A percentile compares a stretch with the other conserved stretches of the same genome.
Conservation (phyloP, 106 monocot genomes). For the Hemerocallis citrina region DNA sequence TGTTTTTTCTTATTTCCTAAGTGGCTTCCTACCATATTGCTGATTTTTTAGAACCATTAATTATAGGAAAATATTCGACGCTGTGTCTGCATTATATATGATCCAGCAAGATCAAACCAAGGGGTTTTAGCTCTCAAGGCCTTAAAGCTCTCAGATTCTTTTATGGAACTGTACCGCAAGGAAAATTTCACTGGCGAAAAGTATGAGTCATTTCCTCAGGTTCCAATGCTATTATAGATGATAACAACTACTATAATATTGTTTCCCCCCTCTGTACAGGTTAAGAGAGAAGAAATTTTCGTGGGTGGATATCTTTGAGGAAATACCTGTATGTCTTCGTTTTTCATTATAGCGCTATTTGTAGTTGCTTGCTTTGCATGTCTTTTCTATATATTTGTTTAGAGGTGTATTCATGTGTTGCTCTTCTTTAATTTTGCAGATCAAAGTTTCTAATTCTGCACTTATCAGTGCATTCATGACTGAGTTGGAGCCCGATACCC, state of each 20-base stretch:
- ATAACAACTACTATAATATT: neutral
- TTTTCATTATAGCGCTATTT: neutral
- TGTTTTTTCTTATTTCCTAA: no score
- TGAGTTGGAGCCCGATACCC: constrained; percentile 83
- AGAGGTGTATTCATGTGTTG: neutral
- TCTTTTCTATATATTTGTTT: neutral
- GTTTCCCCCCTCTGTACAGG: constrained; percentile 29
- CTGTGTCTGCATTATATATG: constrained; percentile 97
- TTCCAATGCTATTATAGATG: neutral
- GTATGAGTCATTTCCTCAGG: constrained; percentile 26
- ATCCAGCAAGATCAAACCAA: constrained; percentile 73
- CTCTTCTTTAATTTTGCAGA: constrained; percentile 27
- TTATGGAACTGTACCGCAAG: constrained; percentile 69
- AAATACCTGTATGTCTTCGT: constrained; percentile 60
- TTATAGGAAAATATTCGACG: constrained; percentile 86
- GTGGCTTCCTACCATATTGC: neutral
- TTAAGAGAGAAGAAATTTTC: constrained; percentile 86
- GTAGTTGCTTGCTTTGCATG: neutral
- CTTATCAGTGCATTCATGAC: constrained; percentile 95
- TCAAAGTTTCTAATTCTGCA: constrained; percentile 94
- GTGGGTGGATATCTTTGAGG: constrained; percentile 99
- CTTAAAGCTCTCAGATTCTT: constrained; percentile 62
- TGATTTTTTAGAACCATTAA: neutral
- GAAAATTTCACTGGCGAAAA: constrained; percentile 84
- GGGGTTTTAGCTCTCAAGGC: constrained; percentile 69